These are phyloP conservation scores for Globisporangium lucens DNA, from an alignment of 352 stramenopile species.

Conservation along the genomic window DNA sequence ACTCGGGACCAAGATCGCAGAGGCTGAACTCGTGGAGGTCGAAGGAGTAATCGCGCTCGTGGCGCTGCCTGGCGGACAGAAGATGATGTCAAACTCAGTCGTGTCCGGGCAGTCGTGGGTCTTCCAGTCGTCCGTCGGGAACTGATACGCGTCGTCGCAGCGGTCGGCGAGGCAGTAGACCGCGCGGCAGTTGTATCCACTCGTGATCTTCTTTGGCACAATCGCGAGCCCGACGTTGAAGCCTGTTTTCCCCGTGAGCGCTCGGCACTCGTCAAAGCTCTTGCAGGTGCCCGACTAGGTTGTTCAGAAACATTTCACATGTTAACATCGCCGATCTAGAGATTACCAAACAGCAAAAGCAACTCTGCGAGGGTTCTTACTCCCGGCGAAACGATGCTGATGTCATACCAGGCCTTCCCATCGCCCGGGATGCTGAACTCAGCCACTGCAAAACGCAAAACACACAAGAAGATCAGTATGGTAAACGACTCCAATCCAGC, in stretches of 20 bases:
- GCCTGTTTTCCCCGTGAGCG: constrained; percentile 23
- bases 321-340: neutral
- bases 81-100: constrained; percentile 21
- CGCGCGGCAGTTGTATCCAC: constrained; percentile 29
- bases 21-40: neutral
- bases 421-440: constrained; percentile 18
- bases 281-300: constrained; percentile 1
- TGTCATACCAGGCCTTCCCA: constrained; percentile 18
- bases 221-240: constrained; percentile 43
- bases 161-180: constrained; percentile 25
- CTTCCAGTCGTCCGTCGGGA: constrained; percentile 24
- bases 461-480: neutral
- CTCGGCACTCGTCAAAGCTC: constrained; percentile 11
- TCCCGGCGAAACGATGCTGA: constrained; percentile 10
- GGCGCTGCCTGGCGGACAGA: constrained; percentile 24
- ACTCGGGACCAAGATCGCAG: constrained; percentile 3
- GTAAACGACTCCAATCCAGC: neutral
- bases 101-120: constrained; percentile 21
- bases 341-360: neutral
- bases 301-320: neutral
- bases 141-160: constrained; percentile 28
- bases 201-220: constrained; percentile 21
- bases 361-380: neutral
- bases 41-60: neutral
- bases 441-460: neutral